Percentiles rank a stretch among this genome's conserved stretches.
These are phyloP conservation scores for Pseudogymnoascus sp. DNA, from an alignment of 2,329 filamentous ascomycete species.

Conservation along the genomic window DNA sequence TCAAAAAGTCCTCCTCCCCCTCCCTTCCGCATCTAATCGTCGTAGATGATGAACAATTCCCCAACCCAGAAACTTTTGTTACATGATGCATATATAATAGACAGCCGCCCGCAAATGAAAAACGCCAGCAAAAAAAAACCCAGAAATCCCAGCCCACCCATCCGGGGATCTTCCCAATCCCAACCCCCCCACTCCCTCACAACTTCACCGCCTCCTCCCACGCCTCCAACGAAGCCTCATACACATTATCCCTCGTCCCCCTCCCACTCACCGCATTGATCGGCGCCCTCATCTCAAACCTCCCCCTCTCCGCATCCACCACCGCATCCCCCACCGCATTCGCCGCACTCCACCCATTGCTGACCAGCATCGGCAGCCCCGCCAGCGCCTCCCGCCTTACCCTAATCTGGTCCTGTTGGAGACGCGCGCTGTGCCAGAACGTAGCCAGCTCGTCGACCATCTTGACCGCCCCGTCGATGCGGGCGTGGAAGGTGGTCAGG, in stretches of 20 bases:
- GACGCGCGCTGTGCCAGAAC: constrained; percentile 52
- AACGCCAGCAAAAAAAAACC: neutral
- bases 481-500: constrained; percentile 44
- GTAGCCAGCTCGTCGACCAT: constrained; percentile 47
- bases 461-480: constrained; percentile 44
- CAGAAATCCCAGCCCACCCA: neutral
- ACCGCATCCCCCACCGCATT: constrained; percentile 14
- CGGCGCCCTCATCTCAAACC: constrained; percentile 20
- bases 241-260: neutral
- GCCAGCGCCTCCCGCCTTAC: constrained; percentile 15
- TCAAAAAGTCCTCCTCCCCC: neutral
- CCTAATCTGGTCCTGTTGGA: constrained; percentile 31
- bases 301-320: constrained; percentile 10
- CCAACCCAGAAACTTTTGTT: neutral
- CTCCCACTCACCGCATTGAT: constrained; percentile 15
- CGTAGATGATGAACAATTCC: neutral
- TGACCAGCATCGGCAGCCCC: neutral
- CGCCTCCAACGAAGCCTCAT: neutral
- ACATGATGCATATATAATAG: neutral
- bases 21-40: neutral
- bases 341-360: neutral
- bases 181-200: neutral
- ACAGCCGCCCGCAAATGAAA: neutral
- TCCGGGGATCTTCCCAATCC: neutral
- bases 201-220: neutral